Conservation (phyloP, 2,329 filamentous ascomycete species). For the Fusarium begoniae region DNA sequence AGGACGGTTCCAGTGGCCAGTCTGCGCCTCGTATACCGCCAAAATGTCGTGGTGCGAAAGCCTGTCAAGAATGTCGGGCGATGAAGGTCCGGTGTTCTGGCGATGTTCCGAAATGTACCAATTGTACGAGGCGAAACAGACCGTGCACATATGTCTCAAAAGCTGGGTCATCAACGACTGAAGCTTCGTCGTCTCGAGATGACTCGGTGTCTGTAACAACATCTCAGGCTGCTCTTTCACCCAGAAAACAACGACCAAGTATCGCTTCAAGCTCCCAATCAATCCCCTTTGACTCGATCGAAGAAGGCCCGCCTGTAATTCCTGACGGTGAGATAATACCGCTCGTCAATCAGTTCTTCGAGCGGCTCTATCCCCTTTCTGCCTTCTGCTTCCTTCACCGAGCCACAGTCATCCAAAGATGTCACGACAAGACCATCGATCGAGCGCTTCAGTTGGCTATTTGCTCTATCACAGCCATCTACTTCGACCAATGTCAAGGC, state of each 20-base stretch:
- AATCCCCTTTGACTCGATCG: not conserved
- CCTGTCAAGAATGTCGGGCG: constrained; percentile 38
- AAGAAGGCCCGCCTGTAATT: not conserved
- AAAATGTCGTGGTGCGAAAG: constrained; percentile 41
- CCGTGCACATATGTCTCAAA: constrained; percentile 37
- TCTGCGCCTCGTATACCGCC: constrained; percentile 39
- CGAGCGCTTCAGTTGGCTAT: constrained; percentile 37
- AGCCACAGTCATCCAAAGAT: constrained; percentile 40
- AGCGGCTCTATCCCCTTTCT: constrained; percentile 37
- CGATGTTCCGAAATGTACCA: constrained; percentile 38
- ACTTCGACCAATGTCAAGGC: constrained; percentile 26
- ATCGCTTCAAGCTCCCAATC: constrained; percentile 24
- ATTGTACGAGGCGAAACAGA: constrained; percentile 39
- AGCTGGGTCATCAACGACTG: not conserved
- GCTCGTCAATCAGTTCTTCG: constrained; percentile 37
- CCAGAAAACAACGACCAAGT: constrained; percentile 16
- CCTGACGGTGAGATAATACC: constrained; percentile 31
- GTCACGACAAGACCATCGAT: constrained; percentile 39
- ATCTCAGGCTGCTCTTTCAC: constrained; percentile 16
- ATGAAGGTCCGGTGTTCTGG: constrained; percentile 44
- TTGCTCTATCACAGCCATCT: constrained; percentile 39
- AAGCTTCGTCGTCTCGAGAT: constrained; percentile 20
- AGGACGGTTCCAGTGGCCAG: constrained; percentile 37
- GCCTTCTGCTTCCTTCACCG: constrained; percentile 41
- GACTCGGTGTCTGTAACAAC: not conserved